Evolutionary conservation across 352 stramenopile genomes (phyloP).

Genomic region (Poterioochromonas sp.): DNA sequence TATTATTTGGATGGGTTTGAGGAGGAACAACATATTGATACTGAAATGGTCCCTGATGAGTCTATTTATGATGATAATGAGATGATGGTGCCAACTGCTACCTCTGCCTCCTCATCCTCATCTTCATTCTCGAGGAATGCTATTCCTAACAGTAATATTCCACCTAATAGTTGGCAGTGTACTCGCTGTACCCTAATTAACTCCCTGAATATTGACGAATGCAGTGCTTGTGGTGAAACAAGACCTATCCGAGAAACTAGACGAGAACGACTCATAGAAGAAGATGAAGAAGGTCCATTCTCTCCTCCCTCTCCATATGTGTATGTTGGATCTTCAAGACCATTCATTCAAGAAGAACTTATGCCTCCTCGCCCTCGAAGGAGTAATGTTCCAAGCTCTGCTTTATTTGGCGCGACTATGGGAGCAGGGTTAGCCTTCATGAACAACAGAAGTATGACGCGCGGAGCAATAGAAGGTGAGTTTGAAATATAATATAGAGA

Average conservation of each 20-base stretch:
- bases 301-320: neutral
- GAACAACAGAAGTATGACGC: neutral
- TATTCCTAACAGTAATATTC: too few relatives aligned
- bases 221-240: neutral
- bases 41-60: neutral
- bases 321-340: neutral
- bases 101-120: neutral
- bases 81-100: neutral
- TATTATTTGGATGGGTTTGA: neutral
- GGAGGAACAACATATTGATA: neutral
- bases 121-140: neutral
- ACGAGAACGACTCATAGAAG: neutral
- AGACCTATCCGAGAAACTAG: neutral
- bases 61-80: neutral
- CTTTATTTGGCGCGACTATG: neutral
- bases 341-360: neutral
- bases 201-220: neutral
- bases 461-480: neutral
- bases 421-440: neutral
- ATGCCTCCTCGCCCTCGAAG: neutral
- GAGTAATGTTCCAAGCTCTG: neutral
- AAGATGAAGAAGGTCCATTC: neutral
- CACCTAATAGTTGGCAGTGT: too few relatives aligned
- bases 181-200: too few relatives aligned
- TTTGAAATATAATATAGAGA: too few relatives aligned